A percentile compares a stretch with the other conserved stretches of the same genome.
These are phyloP conservation scores for Leptodontidium sp. DNA, from an alignment of 2,329 filamentous ascomycete genomes.

Conservation along the genomic window DNA sequence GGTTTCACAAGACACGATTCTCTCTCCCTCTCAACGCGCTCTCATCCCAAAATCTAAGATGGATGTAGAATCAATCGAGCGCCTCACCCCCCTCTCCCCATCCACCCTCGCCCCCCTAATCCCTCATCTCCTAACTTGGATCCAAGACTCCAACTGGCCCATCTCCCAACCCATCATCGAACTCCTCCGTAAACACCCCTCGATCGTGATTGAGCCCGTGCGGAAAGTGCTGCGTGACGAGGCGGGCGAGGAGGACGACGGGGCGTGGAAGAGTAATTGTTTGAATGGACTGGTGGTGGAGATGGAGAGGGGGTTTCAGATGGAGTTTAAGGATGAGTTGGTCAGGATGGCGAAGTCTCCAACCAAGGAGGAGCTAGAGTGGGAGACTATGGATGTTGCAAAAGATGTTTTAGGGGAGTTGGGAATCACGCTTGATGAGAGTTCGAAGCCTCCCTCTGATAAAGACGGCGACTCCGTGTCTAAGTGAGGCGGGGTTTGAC, in stretches of 20 bases:
- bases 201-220: not conserved
- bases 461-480: not conserved
- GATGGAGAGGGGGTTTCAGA: conserved; percentile 50
- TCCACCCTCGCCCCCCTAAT: conserved; percentile 1
- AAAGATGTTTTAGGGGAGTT: conserved; percentile 17
- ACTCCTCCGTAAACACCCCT: conserved; percentile 15
- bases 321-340: conserved; percentile 49
- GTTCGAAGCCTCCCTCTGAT: not conserved
- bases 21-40: not conserved
- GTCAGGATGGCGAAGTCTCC: conserved; percentile 70
- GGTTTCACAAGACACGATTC: not conserved
- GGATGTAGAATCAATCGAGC: conserved; percentile 1
- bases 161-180: conserved; percentile 7
- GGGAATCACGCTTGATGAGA: not conserved
- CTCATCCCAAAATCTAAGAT: conserved; percentile 13
- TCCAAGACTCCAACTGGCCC: conserved; percentile 27
- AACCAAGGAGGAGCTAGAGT: conserved; percentile 66
- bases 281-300: conserved; percentile 10
- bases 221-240: conserved; percentile 13
- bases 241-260: conserved; percentile 20
- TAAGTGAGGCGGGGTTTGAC: not conserved
- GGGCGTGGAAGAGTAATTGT: conserved; percentile 19
- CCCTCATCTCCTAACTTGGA: conserved; percentile 21
- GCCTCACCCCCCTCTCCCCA: not conserved
- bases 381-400: conserved; percentile 26